Conservation (phyloP, 2,329 filamentous ascomycete species). For the Xylariaceae sp. region DNA sequence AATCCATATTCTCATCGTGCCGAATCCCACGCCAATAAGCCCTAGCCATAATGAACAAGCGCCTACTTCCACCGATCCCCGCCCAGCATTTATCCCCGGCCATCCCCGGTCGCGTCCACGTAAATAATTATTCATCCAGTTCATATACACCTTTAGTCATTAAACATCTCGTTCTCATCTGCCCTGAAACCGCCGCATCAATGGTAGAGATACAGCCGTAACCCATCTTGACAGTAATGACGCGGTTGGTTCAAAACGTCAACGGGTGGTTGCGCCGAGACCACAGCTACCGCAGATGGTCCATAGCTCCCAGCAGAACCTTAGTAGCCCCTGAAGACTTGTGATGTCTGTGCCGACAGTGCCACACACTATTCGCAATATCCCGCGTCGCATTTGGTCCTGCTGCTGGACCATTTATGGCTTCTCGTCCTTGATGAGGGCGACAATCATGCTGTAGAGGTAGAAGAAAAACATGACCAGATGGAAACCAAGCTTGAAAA, state of each 20-base stretch:
- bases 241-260: slow-evolving; percentile 7
- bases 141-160: slow-evolving; percentile 16
- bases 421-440: slow-evolving; percentile 91
- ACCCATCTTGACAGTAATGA: neutral
- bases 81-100: neutral
- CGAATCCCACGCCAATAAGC: slow-evolving; percentile 11
- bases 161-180: slow-evolving; percentile 1
- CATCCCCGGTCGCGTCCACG: neutral
- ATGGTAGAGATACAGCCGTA: slow-evolving; percentile 4
- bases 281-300: neutral
- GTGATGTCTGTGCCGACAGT: neutral
- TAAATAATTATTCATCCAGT: slow-evolving; percentile 8
- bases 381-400: slow-evolving; percentile 2
- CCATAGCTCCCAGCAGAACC: neutral
- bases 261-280: slow-evolving; percentile 1
- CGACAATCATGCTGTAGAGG: slow-evolving; percentile 97
- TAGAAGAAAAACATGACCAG: slow-evolving; percentile 99
- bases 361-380: neutral
- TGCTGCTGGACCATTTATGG: slow-evolving; percentile 51
- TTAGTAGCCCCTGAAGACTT: neutral
- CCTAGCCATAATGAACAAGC: slow-evolving; percentile 16
- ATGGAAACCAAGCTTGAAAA: slow-evolving; percentile 98
- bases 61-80: slow-evolving; percentile 5
- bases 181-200: slow-evolving; percentile 1
- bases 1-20: slow-evolving; percentile 17